Base-by-base conservation (phyloP, 2,329 filamentous ascomycete genomes). In the Beauveria scarabaeidicola region DNA sequence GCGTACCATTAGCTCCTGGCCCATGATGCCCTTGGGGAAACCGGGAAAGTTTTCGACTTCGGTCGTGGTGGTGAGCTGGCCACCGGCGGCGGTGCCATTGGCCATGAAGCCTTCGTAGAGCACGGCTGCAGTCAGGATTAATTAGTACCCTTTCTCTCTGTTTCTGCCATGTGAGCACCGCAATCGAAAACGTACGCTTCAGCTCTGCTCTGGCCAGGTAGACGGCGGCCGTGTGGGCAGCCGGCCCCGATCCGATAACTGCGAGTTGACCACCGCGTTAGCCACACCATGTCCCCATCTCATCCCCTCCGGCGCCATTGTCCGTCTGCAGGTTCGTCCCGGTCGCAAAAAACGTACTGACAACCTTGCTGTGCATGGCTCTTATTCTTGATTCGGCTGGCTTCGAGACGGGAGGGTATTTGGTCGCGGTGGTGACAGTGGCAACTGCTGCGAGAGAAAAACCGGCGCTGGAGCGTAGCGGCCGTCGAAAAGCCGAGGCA, bases 1-100 rank as follows among this genome's bases (percentile, higher is more conserved):
- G 69, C 79, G 59, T 65, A 85, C 83, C 94, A 99, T 99, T 66
- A 99, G 80, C 70, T 91, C 88, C 60, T 83, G 77, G 66, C 94
- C 94, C 76, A 91, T 89, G 73, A 99, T 91, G 64, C 88, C 89
- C 68, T 90, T 84, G 69, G 90, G 89, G 78, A 97, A 99, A 52
- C 94, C 94, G 27, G 94, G 94, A 77, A 88, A 99, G 83, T 99
- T 99, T 81, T 99, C 94, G 62, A 99, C 86, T 67, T 99, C 95
- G 69, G 96, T 97, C 59, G 94, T 99, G 27, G 95, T 99, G 59
- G 95, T 99, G 67, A 99, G 82, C 81, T 99, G 94, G 61, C 94
- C 94, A 67, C 94, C 94, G 48, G 94, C 91, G 7, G 94, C 94
- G 69, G 95, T 96, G 70, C 93, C 94, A 71, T 97, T 94, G 68